These are phyloP conservation scores for Metarhizium album DNA, from an alignment of 2,329 filamentous ascomycete species.

Conservation along the genomic window DNA sequence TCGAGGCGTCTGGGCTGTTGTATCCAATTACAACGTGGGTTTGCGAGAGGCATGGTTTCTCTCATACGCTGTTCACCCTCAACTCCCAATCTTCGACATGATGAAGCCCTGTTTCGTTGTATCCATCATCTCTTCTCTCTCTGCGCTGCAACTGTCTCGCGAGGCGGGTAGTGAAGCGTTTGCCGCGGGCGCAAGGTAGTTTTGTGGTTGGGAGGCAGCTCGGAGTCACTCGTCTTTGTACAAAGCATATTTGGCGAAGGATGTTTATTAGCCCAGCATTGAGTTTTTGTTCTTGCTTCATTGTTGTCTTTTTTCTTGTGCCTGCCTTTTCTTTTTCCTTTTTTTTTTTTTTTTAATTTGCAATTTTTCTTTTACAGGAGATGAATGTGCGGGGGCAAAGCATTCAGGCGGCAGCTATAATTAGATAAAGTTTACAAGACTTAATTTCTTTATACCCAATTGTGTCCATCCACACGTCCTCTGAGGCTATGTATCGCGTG, in stretches of 20 bases:
- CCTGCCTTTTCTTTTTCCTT: too few relatives aligned
- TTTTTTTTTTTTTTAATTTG: slow-evolving; percentile 1
- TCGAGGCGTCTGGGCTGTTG: slow-evolving; percentile 2
- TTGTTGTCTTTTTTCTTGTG: too few relatives aligned
- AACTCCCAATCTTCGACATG: background rate
- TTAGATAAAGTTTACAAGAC: slow-evolving; percentile 21
- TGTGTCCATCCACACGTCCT: background rate
- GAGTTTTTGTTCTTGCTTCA: too few relatives aligned
- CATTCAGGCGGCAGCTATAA: slow-evolving; percentile 19
- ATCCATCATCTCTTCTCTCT: background rate
- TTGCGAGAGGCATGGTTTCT: background rate
- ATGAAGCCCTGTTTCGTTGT: background rate
- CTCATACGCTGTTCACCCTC: background rate
- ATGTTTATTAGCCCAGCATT: slow-evolving; percentile 14
- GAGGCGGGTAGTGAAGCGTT: background rate
- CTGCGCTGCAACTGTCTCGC: background rate
- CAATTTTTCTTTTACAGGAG: slow-evolving; percentile 5
- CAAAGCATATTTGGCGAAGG: slow-evolving; percentile 23
- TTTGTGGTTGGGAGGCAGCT: background rate
- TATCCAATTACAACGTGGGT: background rate
- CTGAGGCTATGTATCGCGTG: background rate
- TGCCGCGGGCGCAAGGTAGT: background rate
- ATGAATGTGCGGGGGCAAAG: slow-evolving; percentile 8
- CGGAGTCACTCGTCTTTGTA: slow-evolving; percentile 18
- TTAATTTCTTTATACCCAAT: slow-evolving; percentile 13